Base-by-base conservation (phyloP, 2,329 filamentous ascomycete genomes). In the Rhinocladiella mackenziei region DNA sequence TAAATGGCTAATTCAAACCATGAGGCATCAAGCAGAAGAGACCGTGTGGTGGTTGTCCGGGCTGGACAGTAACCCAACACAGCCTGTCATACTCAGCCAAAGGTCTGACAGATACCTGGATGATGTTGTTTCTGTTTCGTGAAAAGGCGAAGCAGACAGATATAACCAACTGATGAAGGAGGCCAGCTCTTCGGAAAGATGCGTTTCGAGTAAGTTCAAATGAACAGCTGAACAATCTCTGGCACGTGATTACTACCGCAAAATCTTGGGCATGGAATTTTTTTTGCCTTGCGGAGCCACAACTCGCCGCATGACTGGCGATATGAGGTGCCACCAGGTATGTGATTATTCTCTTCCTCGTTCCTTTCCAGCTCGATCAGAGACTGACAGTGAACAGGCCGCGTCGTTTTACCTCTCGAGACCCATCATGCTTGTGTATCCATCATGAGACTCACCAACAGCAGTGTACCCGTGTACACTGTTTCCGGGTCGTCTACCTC, bases 381-480 rank as follows among this genome's bases (percentile, higher is more conserved):
- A 11, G 15, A 19, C 32, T 35, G 18, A 35, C 32, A n/a, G 8
- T n/a, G 17, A 2, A 3, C n/a, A 34, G 13, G n/a, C 31, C 20
- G 30, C 9, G 30, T 30, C 11, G 10, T 31, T 28, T 14, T 28
- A 22, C 13, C 22, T 34, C 13, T 15, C n/a, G 3, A 11, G 11
- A 6, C 36, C 1, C 8, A 29, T 14, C 23, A 44, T 44, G 36
- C 31, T 28, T 23, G 3, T 11, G 3, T 25, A 37, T 17, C 35
- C 30, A 44, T 7, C 36, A 74, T 74, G 70, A 72, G 71, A 62
- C 62, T 73, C 53, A 69, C 69, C 37, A 73, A 88, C 58, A 81
- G 86, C 54, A 86, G 87, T 32, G 85, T 95, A 48, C 86, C 86
- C 45, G 89, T 96, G 2, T 98, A 98, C 63, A 97, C 92, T 42